These are phyloP conservation scores for Sordariomycetes sp. DNA, from an alignment of 2,329 filamentous ascomycete species.

Conservation along the genomic window DNA sequence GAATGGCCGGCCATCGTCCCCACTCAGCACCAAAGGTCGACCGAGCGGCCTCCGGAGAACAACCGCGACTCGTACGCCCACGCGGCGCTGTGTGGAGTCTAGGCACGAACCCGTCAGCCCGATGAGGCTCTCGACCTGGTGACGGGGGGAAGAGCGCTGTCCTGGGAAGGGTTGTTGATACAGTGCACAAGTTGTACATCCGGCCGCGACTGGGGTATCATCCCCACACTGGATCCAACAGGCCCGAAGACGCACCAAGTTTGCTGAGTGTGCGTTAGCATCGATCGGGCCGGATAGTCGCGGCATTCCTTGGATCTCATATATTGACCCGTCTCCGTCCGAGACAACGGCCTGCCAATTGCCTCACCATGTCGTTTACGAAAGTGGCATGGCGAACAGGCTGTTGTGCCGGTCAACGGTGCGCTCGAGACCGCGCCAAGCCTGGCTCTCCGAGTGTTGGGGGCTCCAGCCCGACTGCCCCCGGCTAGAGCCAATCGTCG, in stretches of 20 bases:
- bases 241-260: too few relatives aligned
- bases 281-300: neutral
- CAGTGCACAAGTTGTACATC: too few relatives aligned
- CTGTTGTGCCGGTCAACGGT: neutral
- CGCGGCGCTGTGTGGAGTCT: neutral
- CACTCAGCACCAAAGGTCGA: neutral
- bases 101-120: neutral
- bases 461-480: neutral
- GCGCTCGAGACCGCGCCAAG: neutral
- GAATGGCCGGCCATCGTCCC: neutral
- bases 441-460: neutral
- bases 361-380: neutral
- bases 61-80: neutral
- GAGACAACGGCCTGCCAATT: neutral
- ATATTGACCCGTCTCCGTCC: neutral
- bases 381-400: neutral
- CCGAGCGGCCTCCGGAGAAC: neutral
- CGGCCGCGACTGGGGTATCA: too few relatives aligned
- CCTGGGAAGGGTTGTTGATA: neutral
- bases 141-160: neutral
- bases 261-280: neutral
- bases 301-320: neutral
- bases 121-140: neutral
- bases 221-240: too few relatives aligned
- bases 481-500: neutral